These are phyloP conservation scores for Posidonia oceanica DNA, from an alignment of 116 monocot genomes.

Conservation along the genomic window DNA sequence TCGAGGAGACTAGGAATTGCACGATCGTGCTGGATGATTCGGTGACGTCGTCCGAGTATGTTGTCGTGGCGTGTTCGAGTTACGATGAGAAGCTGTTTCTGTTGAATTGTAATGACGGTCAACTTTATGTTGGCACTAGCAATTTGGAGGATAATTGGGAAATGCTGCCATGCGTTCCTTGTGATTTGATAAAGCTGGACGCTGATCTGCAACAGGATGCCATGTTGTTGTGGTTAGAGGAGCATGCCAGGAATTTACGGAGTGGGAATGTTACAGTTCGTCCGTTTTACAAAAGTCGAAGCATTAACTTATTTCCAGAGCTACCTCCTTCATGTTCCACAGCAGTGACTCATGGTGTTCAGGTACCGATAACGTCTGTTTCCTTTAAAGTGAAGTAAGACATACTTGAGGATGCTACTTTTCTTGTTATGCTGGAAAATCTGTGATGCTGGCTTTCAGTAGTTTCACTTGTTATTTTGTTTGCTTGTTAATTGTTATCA, in stretches of 20 bases:
- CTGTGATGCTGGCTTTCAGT: too few species aligned
- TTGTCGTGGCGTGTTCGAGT: constrained; percentile 54
- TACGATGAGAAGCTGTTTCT: constrained; percentile 47
- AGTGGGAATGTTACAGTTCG: constrained; percentile 53
- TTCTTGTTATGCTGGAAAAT: too few species aligned
- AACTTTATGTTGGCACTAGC: constrained; percentile 70
- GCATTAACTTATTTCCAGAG: constrained; percentile 75
- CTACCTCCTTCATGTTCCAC: constrained; percentile 42
- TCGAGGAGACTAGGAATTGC: constrained; percentile 28
- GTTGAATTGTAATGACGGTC: constrained; percentile 44
- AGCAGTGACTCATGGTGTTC: constrained; percentile 80
- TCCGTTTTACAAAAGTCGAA: not conserved
- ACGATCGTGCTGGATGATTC: constrained; percentile 15
- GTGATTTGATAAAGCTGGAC: constrained; percentile 18
- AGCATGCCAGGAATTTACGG: constrained; percentile 53
- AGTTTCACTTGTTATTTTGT: too few species aligned
- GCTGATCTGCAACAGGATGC: constrained; percentile 47
- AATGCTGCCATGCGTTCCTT: constrained; percentile 86
- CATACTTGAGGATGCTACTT: too few species aligned
- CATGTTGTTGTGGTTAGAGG: constrained; percentile 83
- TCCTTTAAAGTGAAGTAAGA: not conserved
- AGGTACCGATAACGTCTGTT: constrained; percentile 31
- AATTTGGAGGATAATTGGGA: constrained; percentile 31
- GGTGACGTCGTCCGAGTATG: constrained; percentile 6
- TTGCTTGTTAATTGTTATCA: too few species aligned